Base-by-base conservation (phyloP, 768 basidiomycete genomes). In the Pisolithus orientalis region DNA sequence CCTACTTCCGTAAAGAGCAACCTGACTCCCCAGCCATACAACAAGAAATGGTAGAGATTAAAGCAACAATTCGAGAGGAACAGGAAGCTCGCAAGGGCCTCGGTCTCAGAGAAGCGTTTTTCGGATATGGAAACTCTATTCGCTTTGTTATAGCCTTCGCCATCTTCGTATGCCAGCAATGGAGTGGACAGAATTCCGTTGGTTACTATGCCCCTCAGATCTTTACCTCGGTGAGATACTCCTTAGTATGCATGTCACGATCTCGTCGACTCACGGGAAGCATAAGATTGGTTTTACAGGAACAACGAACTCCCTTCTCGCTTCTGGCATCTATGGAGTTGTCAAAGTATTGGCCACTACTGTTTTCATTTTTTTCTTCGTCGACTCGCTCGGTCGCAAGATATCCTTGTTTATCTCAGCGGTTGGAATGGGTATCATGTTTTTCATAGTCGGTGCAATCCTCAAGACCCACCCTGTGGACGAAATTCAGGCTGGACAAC, bases 371-470 rank as follows among this genome's bases (percentile, higher is more conserved):
- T 52, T 68, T 1, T 72, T 79, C 50, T 77, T 73, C n/a, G 71
- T 80, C 4, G 79, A 81, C 55, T 55, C 65, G 34, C 50, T 75
- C 37, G 80, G 80, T 4, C 71, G 78, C 47, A 81, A 80, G 56
- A 65, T 58, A 43, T 79, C 74, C 51, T 65, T 81, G 16, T 66
- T 82, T 40, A 65, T 75, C 39, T 77, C 78, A 11, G 76, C 76
- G 21, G 51, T 78, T 5, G 76, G 77, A 6, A 80, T 80, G 56
- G 72, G 72, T 10, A 32, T 47, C 17, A 57, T 54, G 62, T 90
- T 92, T 74, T 91, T 83, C 72, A 87, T 92, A 68, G 80, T 92
- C 58, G 91, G 90, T 21, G 85, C 89, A 11, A 78, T 93, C 54
- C 78, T 91, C 65, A 90, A 90, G 72, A 84, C 83, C 2, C 81